Conservation (phyloP, 2,329 filamentous ascomycete species). For the Cladosporium sp. region DNA sequence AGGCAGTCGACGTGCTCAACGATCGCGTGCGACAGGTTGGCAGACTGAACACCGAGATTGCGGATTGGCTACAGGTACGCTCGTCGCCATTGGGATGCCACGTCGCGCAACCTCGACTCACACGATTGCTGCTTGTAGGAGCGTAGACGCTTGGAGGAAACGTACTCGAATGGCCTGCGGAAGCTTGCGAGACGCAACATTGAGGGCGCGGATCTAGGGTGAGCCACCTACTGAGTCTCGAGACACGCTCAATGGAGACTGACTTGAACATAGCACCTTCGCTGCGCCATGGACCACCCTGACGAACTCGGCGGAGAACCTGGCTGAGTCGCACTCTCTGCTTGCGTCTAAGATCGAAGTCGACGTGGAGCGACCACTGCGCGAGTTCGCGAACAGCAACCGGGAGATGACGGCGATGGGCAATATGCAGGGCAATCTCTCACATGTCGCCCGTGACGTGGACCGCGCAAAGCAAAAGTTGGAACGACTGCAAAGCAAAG, state of each 20-base stretch:
- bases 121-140: slow-evolving; percentile 61
- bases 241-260: slow-evolving; percentile 21
- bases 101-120: slow-evolving; percentile 10
- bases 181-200: slow-evolving; percentile 65
- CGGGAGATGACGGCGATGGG: slow-evolving; percentile 76
- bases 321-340: slow-evolving; percentile 79
- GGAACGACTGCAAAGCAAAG: slow-evolving; percentile 82
- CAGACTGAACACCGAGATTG: slow-evolving; percentile 84
- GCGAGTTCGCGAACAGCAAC: slow-evolving; percentile 70
- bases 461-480: slow-evolving; percentile 80
- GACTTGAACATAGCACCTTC: slow-evolving; percentile 67
- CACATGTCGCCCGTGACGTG: slow-evolving; percentile 78
- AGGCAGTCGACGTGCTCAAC: slow-evolving; percentile 78
- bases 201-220: slow-evolving; percentile 82
- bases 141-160: slow-evolving; percentile 85
- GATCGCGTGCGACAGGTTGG: slow-evolving; percentile 86
- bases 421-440: slow-evolving; percentile 78
- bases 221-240: slow-evolving; percentile 41
- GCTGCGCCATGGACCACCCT: slow-evolving; percentile 88
- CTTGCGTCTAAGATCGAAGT: slow-evolving; percentile 80
- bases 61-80: slow-evolving; percentile 91
- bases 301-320: slow-evolving; percentile 72
- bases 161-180: slow-evolving; percentile 78
- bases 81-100: background rate
- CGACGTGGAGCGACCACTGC: slow-evolving; percentile 82